A percentile compares a stretch with the other conserved stretches of the same genome.
Conservation (phyloP, 2,329 filamentous ascomycete species). For the Exophiala sideris region DNA sequence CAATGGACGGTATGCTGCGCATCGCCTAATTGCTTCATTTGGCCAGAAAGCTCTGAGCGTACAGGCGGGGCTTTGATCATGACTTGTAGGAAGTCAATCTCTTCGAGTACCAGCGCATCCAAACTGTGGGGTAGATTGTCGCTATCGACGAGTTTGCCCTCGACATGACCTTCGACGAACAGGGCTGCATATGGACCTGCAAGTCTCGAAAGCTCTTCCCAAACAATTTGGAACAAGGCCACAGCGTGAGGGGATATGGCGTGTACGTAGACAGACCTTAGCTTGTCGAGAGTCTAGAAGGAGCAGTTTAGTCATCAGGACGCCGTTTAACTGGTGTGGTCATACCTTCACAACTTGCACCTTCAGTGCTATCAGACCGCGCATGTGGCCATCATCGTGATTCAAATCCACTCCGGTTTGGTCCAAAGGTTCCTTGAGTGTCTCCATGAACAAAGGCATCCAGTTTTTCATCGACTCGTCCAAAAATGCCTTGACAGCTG, state of each 20-base stretch:
- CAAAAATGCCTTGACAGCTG: slow-evolving; percentile 81
- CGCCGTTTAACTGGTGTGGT: neutral
- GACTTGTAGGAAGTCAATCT: slow-evolving; percentile 90
- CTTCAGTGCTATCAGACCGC: slow-evolving; percentile 81
- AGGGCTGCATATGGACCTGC: slow-evolving; percentile 72
- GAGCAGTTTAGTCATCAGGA: slow-evolving; percentile 23
- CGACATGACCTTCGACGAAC: slow-evolving; percentile 80
- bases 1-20: slow-evolving; percentile 66
- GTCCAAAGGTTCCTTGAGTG: slow-evolving; percentile 72
- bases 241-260: slow-evolving; percentile 80
- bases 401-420: slow-evolving; percentile 40
- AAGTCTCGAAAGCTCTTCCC: slow-evolving; percentile 77
- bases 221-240: slow-evolving; percentile 78
- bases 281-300: slow-evolving; percentile 74
- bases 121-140: slow-evolving; percentile 92
- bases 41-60: slow-evolving; percentile 79
- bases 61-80: slow-evolving; percentile 86
- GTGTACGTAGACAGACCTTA: slow-evolving; percentile 77
- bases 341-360: slow-evolving; percentile 79
- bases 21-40: slow-evolving; percentile 61
- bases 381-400: slow-evolving; percentile 61
- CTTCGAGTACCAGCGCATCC: slow-evolving; percentile 88
- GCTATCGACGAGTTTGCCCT: slow-evolving; percentile 74
- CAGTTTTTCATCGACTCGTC: slow-evolving; percentile 79
- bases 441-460: slow-evolving; percentile 83